Evolutionary conservation across 108 stramenopile genomes (phyloP).

Genomic region (Schizochytrium sp.): DNA sequence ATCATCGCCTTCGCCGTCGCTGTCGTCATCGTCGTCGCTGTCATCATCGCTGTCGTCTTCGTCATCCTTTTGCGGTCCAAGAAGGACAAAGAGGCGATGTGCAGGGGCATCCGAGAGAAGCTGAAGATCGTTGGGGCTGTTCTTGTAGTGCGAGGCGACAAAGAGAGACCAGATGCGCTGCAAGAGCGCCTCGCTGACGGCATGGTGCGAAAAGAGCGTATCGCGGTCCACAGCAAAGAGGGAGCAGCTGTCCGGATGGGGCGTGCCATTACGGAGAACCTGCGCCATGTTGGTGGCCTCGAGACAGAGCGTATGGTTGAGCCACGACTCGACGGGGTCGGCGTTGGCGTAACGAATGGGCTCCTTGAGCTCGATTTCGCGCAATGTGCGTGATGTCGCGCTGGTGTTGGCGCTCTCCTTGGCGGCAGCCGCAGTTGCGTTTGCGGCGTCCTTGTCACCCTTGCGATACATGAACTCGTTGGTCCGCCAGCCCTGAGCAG

Average conservation of each 20-base stretch:
- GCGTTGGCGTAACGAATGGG: conserved; percentile 88
- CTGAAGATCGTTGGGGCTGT: conserved; percentile 95
- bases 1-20: conserved; percentile 59
- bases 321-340: conserved; percentile 89
- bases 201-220: conserved; percentile 94
- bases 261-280: conserved; percentile 61
- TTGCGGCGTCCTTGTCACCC: conserved; percentile 41
- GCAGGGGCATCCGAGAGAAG: conserved; percentile 97
- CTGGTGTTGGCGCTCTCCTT: conserved; percentile 7
- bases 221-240: conserved; percentile 94
- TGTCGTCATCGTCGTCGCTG: conserved; percentile 15
- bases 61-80: conserved; percentile 78
- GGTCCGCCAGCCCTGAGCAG: conserved; percentile 27
- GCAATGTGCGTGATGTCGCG: conserved; percentile 47
- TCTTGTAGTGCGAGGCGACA: conserved; percentile 98
- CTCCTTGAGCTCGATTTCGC: conserved; percentile 75
- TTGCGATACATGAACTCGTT: conserved; percentile 16
- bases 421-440: conserved; percentile 48
- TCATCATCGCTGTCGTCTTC: conserved; percentile 51
- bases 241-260: conserved; percentile 84
- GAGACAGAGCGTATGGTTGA: conserved; percentile 86
- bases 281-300: conserved; percentile 48
- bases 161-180: conserved; percentile 94
- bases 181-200: conserved; percentile 88
- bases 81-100: conserved; percentile 86